Base-by-base conservation (phyloP, 2,329 filamentous ascomycete genomes). In the Fusarium sterilihyphosum region DNA sequence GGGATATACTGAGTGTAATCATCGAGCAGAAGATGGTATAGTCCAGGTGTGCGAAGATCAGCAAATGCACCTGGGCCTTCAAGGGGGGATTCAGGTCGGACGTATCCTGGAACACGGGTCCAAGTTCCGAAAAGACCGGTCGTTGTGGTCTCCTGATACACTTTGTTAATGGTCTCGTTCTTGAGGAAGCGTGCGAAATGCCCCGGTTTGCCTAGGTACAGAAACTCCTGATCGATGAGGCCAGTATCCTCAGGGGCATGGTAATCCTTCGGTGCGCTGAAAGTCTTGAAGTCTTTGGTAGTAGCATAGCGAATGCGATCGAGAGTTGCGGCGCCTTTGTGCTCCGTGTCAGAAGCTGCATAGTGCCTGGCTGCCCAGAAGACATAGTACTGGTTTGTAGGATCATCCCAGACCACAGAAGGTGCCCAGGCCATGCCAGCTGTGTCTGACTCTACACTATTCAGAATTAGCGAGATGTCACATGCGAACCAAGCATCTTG, bases 211-310 rank as follows among this genome's bases (percentile, higher is more conserved):
- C 84, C 85, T 1, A 88, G 79, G 26, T 83, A 79, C 37, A 86
- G 82, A 77, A 88, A 84, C 61, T 86, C 84, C 37, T 87, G 83
- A 67, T 88, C 87, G 67, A 88, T 89, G 43, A 88, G 78, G 5
- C 84, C 83, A 8, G 82, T 86, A 22, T 80, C 81, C 4, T 80
- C 67, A 37, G 66, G 60, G 10, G 85, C 83, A 61, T 85, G 78
- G 74, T 88, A 87, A 59, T 86, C 84, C 41, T 80, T 68, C 1
- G 87, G 84, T 2, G 80, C 67, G 57, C 82, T 83, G 74, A 89
- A 89, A 3, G 82, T 85, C 49, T 81, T 78, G 68, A 89, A 89
- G 76, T 89, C 87, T 22, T 76, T 81, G 2, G 87, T 89, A 20
- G 86, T 84, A 6, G 87, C 84, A 71, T 87, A 87, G 33, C 87